Evolutionary conservation across 805 yeast species (phyloP).

Genomic region (Metschnikowia chrysomelidarum): DNA sequence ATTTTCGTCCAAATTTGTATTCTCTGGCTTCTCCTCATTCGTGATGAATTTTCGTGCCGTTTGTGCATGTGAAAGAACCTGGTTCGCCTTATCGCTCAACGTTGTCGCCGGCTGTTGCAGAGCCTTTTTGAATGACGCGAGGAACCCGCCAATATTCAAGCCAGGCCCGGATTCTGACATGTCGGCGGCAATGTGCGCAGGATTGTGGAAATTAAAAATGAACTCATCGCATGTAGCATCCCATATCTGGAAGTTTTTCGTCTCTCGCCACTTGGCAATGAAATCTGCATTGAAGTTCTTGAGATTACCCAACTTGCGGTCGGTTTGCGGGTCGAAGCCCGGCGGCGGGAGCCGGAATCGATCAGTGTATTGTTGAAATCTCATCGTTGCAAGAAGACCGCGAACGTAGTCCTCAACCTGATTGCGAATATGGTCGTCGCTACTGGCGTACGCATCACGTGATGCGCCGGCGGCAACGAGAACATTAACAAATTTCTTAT

Average conservation of each 20-base stretch:
- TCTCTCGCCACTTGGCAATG: constrained; percentile 31
- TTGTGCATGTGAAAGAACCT: constrained; percentile 15
- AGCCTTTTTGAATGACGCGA: constrained; percentile 16
- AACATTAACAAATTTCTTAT: constrained; percentile 70
- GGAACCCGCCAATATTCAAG: constrained; percentile 16
- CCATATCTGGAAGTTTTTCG: constrained; percentile 42
- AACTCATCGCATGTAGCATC: constrained; percentile 41
- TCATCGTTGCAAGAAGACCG: constrained; percentile 68
- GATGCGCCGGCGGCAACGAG: constrained; percentile 44
- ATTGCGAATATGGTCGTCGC: constrained; percentile 82
- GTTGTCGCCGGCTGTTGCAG: constrained; percentile 7
- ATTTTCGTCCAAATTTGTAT: too few species aligned
- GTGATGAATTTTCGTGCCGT: constrained; percentile 20
- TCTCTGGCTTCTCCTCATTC: neutral
- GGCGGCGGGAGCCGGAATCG: constrained; percentile 40
- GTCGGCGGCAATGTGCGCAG: constrained; percentile 35
- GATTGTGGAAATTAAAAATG: constrained; percentile 42
- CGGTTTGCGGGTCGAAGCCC: constrained; percentile 28
- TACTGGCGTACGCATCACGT: constrained; percentile 35
- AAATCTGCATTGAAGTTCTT: constrained; percentile 32
- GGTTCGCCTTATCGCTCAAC: constrained; percentile 14
- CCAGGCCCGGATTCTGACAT: constrained; percentile 13
- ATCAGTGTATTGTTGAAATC: constrained; percentile 59
- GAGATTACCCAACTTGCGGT: constrained; percentile 27
- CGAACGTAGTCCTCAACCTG: constrained; percentile 88